Conservation (phyloP, 768 basidiomycete species). For the Leucocoprinus birnbaumii region DNA sequence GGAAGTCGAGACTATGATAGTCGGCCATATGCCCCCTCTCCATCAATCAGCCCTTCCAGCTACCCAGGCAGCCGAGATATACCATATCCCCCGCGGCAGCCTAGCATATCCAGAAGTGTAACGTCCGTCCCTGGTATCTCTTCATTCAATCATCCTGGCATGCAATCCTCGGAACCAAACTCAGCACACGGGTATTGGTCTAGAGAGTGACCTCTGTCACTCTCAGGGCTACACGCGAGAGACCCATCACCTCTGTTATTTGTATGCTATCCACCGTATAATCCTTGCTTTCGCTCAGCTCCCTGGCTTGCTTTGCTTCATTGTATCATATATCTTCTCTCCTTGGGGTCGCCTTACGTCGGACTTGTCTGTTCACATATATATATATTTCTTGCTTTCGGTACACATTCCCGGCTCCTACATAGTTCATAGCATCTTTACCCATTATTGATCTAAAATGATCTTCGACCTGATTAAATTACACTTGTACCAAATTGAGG, state of each 20-base stretch:
- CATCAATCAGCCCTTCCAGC: conserved; percentile 25
- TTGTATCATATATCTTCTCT: conserved; percentile 10
- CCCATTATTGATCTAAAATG: not conserved
- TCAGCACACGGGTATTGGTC: conserved; percentile 19
- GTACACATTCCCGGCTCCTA: not conserved
- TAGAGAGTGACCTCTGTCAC: conserved; percentile 17
- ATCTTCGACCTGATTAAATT: conserved; percentile 3
- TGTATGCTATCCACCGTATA: conserved; percentile 11
- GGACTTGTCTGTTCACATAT: conserved; percentile 5
- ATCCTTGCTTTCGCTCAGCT: conserved; percentile 6
- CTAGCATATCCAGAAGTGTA: conserved; percentile 15
- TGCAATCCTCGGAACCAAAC: conserved; percentile 13
- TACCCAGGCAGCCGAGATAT: conserved; percentile 18
- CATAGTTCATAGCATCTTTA: conserved; percentile 8
- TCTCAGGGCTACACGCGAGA: not conserved
- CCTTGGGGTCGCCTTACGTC: conserved; percentile 1
- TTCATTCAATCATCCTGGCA: conserved; percentile 11
- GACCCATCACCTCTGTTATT: not conserved
- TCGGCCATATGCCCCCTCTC: conserved; percentile 20
- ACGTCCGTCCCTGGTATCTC: conserved; percentile 9
- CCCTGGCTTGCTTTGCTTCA: not conserved
- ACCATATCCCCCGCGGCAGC: conserved; percentile 17
- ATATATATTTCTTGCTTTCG: not conserved
- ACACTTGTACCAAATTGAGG: conserved; percentile 19
- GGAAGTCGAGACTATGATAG: conserved; percentile 19